These are phyloP conservation scores for Halenospora varia DNA, from an alignment of 495 filamentous ascomycete species.

Conservation along the genomic window DNA sequence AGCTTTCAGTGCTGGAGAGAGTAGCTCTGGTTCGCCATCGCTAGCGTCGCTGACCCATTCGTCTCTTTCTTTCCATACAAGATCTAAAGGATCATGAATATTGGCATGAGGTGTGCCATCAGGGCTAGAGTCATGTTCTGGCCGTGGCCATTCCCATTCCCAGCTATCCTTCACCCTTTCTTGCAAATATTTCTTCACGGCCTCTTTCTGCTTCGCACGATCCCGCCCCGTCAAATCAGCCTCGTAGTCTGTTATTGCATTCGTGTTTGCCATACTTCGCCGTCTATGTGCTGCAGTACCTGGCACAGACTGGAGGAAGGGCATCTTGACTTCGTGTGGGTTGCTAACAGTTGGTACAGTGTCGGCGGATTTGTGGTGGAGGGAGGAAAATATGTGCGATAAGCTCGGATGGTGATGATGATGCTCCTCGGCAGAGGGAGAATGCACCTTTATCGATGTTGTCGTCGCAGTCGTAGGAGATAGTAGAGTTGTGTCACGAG, in stretches of 20 bases:
- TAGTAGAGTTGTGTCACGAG: slow-evolving; percentile 11
- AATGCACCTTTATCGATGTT: neutral
- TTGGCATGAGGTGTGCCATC: neutral
- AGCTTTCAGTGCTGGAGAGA: neutral
- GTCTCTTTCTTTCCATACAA: slow-evolving; percentile 24
- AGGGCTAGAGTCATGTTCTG: slow-evolving; percentile 9
- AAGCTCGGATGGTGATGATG: neutral
- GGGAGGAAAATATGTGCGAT: neutral
- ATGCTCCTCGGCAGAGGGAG: neutral
- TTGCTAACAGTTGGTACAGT: neutral
- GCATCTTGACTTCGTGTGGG: slow-evolving; percentile 14
- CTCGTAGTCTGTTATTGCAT: slow-evolving; percentile 37
- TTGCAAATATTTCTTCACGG: slow-evolving; percentile 44
- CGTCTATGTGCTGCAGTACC: slow-evolving; percentile 17
- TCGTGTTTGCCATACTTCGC: slow-evolving; percentile 19
- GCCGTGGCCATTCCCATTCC: slow-evolving; percentile 29
- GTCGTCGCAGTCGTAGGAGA: neutral
- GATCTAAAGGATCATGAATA: neutral
- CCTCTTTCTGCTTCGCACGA: slow-evolving; percentile 50
- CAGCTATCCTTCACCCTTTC: slow-evolving; percentile 58
- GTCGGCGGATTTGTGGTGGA: slow-evolving; percentile 8
- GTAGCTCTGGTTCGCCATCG: slow-evolving; percentile 5
- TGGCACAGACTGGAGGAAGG: slow-evolving; percentile 7
- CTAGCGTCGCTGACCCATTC: slow-evolving; percentile 25
- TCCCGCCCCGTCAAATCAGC: slow-evolving; percentile 50